phyloP scores from a whole-genome alignment of 129 eudicot species.

The Kitagawia praeruptora region DNA sequence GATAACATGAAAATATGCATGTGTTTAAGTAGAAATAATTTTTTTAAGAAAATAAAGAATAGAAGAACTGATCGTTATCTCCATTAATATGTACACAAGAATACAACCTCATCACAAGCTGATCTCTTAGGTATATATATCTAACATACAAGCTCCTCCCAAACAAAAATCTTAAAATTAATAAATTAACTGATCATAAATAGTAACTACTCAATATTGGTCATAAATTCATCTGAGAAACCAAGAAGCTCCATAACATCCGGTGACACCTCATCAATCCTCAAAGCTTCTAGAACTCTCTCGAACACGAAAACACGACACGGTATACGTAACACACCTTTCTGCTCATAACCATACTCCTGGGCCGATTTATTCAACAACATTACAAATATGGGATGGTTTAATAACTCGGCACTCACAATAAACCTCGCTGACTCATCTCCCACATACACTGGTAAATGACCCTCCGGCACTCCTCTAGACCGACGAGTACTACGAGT shows the following conservation, averaged over 20 bases:
- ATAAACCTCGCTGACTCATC: slow-evolving; percentile 83
- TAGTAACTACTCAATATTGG: background rate
- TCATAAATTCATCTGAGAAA: slow-evolving; percentile 27
- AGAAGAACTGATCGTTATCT: too few species aligned
- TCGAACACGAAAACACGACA: slow-evolving; percentile 68
- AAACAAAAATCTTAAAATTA: background rate
- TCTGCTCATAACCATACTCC: slow-evolving; percentile 86
- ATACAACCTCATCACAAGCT: too few species aligned
- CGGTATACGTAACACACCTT: slow-evolving; percentile 78
- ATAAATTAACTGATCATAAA: background rate
- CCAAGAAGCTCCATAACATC: slow-evolving; percentile 37
- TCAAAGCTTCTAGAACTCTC: slow-evolving; percentile 44
- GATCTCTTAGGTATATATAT: too few species aligned
- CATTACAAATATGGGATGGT: slow-evolving; percentile 63
- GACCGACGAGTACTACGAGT: slow-evolving; percentile 20
- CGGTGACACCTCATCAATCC: slow-evolving; percentile 32
- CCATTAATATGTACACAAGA: too few species aligned
- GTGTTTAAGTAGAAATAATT: too few species aligned
- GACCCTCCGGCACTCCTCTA: slow-evolving; percentile 61
- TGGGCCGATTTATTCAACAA: slow-evolving; percentile 77
- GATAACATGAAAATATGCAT: too few species aligned
- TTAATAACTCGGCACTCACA: slow-evolving; percentile 58
- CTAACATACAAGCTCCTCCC: too few species aligned
- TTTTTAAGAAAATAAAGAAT: too few species aligned
- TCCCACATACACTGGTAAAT: slow-evolving; percentile 80